phyloP scores from a whole-genome alignment of 768 basidiomycete genomes.

The Trametes cingulata region DNA sequence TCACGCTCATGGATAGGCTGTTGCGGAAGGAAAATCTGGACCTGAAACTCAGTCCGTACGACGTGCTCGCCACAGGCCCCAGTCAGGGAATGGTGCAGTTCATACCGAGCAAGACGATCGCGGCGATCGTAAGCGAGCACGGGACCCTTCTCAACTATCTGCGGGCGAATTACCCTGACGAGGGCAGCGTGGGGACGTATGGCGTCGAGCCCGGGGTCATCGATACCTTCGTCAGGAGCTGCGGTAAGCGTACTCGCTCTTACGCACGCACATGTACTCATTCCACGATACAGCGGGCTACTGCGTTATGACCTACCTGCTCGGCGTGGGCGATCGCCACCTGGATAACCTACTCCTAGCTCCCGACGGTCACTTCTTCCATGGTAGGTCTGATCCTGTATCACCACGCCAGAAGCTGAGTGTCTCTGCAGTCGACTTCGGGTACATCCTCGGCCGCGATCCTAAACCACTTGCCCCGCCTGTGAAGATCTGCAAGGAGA shows the following conservation, averaged over 20 bases:
- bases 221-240: constrained; percentile 95
- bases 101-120: constrained; percentile 93
- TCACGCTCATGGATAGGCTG: constrained; percentile 95
- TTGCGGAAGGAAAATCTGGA: constrained; percentile 95
- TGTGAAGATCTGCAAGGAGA: constrained; percentile 98
- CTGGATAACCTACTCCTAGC: constrained; percentile 91
- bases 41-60: constrained; percentile 86
- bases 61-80: constrained; percentile 89
- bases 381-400: constrained; percentile 54
- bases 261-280: neutral
- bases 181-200: constrained; percentile 91
- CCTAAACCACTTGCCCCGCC: constrained; percentile 98
- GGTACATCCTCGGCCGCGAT: constrained; percentile 96
- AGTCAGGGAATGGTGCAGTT: constrained; percentile 96
- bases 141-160: constrained; percentile 88
- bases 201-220: constrained; percentile 94
- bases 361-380: constrained; percentile 97
- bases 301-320: constrained; percentile 93
- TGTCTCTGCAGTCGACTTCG: constrained; percentile 79
- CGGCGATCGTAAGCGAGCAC: constrained; percentile 90
- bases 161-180: constrained; percentile 84
- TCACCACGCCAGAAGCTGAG: constrained; percentile 10
- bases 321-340: constrained; percentile 97
- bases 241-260: constrained; percentile 61
- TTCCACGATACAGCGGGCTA: constrained; percentile 80